Conservation (phyloP, 2,329 filamentous ascomycete genomes). For the Fusarium piperis region DNA sequence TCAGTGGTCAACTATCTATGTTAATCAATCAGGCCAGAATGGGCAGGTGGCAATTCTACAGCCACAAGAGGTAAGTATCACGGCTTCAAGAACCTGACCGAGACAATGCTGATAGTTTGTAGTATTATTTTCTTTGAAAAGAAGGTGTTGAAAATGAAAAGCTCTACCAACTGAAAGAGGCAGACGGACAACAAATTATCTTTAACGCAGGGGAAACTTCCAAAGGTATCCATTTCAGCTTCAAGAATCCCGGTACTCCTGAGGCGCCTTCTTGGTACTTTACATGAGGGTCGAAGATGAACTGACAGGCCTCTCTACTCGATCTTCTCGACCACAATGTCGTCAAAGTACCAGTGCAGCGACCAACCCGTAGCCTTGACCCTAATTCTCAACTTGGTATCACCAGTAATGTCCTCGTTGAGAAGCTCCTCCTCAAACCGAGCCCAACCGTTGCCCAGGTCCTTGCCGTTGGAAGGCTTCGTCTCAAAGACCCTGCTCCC, state of each 20-base stretch:
- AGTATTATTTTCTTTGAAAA: neutral
- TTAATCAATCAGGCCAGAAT: neutral
- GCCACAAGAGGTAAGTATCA: neutral
- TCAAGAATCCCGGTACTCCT: neutral
- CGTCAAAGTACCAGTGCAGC: neutral
- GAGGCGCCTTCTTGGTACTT: neutral
- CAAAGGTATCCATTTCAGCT: neutral
- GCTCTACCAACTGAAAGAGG: neutral
- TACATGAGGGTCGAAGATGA: neutral
- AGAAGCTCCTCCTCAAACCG: neutral
- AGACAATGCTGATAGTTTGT: neutral
- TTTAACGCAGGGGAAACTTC: neutral
- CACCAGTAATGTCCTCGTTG: neutral
- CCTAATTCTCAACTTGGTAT: neutral
- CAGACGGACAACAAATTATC: neutral
- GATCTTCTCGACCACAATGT: neutral
- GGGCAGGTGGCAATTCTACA: neutral
- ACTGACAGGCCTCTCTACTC: neutral
- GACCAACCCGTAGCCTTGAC: neutral
- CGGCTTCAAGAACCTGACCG: neutral
- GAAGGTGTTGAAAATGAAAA: neutral
- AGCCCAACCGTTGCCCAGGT: neutral
- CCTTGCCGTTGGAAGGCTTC: neutral
- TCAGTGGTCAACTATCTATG: neutral
- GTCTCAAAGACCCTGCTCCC: neutral